Percentiles rank a stretch among this genome's conserved stretches.
Conservation (phyloP, 352 stramenopile species). For the Aphanomyces astaci region DNA sequence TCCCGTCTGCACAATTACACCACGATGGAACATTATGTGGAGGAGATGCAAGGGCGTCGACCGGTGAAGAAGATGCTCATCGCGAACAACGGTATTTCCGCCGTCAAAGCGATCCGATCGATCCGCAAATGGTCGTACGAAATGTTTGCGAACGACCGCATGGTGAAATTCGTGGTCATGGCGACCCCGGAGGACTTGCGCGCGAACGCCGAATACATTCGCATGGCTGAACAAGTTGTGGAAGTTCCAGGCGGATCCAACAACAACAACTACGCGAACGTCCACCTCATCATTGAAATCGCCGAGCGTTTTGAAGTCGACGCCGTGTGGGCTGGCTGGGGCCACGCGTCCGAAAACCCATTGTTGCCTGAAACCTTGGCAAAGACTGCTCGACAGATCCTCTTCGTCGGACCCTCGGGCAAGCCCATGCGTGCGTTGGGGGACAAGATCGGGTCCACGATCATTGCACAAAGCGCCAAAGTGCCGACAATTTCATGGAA, state of each 20-base stretch:
- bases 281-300: slow-evolving; percentile 97
- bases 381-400: slow-evolving; percentile 88
- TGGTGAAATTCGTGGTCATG: slow-evolving; percentile 98
- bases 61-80: slow-evolving; percentile 97
- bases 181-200: slow-evolving; percentile 98
- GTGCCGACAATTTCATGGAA: slow-evolving; percentile 99
- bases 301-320: slow-evolving; percentile 94
- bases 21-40: slow-evolving; percentile 90
- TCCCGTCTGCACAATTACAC: slow-evolving; percentile 42
- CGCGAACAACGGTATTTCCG: slow-evolving; percentile 99
- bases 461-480: slow-evolving; percentile 98
- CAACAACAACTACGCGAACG: slow-evolving; percentile 99
- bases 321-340: slow-evolving; percentile 98
- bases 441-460: slow-evolving; percentile 99
- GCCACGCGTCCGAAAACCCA: slow-evolving; percentile 99
- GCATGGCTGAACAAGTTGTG: slow-evolving; percentile 99
- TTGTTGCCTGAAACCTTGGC: slow-evolving; percentile 91
- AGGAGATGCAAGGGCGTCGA: slow-evolving; percentile 79
- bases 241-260: slow-evolving; percentile 99
- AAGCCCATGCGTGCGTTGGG: slow-evolving; percentile 98
- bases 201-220: slow-evolving; percentile 99
- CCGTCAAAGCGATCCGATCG: slow-evolving; percentile 98
- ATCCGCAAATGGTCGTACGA: slow-evolving; percentile 98
- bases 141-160: slow-evolving; percentile 92
- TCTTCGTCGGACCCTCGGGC: slow-evolving; percentile 97